Evolutionary conservation across 2,329 filamentous ascomycete genomes (phyloP).

Genomic region (Calonectria leucothoes): DNA sequence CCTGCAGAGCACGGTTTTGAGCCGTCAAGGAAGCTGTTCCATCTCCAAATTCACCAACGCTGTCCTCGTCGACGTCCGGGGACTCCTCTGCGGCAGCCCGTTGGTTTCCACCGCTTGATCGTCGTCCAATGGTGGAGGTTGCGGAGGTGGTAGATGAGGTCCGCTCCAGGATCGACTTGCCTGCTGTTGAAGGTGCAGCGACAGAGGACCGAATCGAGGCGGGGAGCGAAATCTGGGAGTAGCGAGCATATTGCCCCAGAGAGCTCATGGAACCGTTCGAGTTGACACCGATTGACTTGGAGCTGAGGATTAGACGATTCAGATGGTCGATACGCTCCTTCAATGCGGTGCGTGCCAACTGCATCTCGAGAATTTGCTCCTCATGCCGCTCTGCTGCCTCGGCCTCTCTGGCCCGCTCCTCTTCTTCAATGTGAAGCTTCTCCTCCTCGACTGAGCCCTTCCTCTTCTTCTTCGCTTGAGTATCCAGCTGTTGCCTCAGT

Average conservation of each 20-base stretch:
- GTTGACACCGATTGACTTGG: slow-evolving; percentile 96
- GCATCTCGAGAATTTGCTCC: slow-evolving; percentile 99
- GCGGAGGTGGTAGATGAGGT: slow-evolving; percentile 76
- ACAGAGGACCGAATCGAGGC: slow-evolving; percentile 77
- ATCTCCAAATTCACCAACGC: slow-evolving; percentile 84
- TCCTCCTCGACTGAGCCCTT: slow-evolving; percentile 72
- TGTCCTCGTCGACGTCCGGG: slow-evolving; percentile 73
- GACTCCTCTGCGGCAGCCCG: slow-evolving; percentile 55
- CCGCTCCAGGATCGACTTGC: slow-evolving; percentile 67
- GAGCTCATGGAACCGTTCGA: slow-evolving; percentile 77
- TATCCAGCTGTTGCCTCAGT: slow-evolving; percentile 82
- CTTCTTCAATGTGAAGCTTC: slow-evolving; percentile 71
- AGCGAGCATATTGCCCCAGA: slow-evolving; percentile 70
- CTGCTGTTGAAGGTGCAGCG: slow-evolving; percentile 71
- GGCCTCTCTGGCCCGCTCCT: slow-evolving; percentile 79
- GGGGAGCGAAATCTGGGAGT: slow-evolving; percentile 67
- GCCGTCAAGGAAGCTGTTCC: slow-evolving; percentile 83
- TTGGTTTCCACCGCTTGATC: slow-evolving; percentile 57
- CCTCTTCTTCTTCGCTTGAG: slow-evolving; percentile 77
- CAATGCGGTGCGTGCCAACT: slow-evolving; percentile 91
- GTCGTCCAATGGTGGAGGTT: slow-evolving; percentile 68
- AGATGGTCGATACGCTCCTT: slow-evolving; percentile 98
- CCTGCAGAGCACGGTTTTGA: slow-evolving; percentile 92
- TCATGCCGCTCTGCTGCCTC: slow-evolving; percentile 90
- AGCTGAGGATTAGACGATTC: slow-evolving; percentile 93